A percentile compares a stretch with the other conserved stretches of the same genome.
These are phyloP conservation scores for Monosporozyma unispora DNA, from an alignment of 805 yeast species.

Conservation along the genomic window DNA sequence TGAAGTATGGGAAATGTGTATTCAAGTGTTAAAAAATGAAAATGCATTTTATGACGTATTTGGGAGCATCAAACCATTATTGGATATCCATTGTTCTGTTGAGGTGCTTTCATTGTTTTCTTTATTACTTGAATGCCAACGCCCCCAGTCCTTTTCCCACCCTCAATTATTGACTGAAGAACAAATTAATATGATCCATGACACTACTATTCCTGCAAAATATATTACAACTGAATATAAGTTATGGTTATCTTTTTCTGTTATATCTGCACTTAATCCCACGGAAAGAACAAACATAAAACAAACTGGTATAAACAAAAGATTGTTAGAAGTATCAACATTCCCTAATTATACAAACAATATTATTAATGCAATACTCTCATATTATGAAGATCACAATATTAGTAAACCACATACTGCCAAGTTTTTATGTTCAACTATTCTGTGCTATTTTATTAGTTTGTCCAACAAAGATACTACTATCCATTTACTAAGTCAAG, in stretches of 20 bases:
- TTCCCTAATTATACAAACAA: neutral
- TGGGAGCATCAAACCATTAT: neutral
- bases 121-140: neutral
- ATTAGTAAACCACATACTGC: too few relatives aligned
- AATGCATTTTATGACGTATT: neutral
- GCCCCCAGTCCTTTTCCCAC: too few relatives aligned
- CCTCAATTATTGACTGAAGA: neutral
- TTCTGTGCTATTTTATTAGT: neutral
- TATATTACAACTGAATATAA: neutral
- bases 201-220: neutral
- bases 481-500: neutral
- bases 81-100: neutral
- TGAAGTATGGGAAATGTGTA: neutral
- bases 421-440: neutral
- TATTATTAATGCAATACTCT: neutral
- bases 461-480: neutral
- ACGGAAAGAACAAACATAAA: too few relatives aligned
- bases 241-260: neutral
- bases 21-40: neutral
- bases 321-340: neutral
- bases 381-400: too few relatives aligned
- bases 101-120: neutral
- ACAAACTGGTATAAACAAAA: neutral
- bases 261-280: too few relatives aligned
- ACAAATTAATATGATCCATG: neutral